A percentile compares a stretch with the other conserved stretches of the same genome.
Evolutionary conservation across 1,284 basidiomycete genomes (phyloP).

Genomic region (Wallemia mellicola): DNA sequence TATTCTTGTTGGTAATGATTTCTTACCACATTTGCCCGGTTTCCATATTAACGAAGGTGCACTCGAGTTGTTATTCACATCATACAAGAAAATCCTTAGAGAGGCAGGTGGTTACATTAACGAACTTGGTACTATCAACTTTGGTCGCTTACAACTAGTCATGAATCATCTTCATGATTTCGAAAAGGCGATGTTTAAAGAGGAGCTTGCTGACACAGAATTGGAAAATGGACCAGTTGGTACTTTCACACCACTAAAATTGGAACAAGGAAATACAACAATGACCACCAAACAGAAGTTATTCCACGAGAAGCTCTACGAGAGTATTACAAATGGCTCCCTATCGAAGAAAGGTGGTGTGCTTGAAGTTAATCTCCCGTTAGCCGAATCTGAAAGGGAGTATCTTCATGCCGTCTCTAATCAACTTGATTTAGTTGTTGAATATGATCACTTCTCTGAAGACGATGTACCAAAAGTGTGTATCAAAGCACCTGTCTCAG

Average conservation of each 20-base stretch:
- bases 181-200: constrained; percentile 69
- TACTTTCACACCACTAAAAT: constrained; percentile 24
- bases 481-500: not conserved
- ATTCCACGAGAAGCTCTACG: constrained; percentile 9
- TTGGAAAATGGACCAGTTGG: constrained; percentile 72
- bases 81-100: constrained; percentile 77
- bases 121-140: constrained; percentile 55
- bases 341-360: not conserved
- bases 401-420: not conserved
- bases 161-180: constrained; percentile 61
- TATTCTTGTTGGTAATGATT: constrained; percentile 92
- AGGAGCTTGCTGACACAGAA: constrained; percentile 56
- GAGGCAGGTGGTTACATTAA: constrained; percentile 75
- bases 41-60: constrained; percentile 95
- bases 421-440: not conserved
- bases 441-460: not conserved
- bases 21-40: constrained; percentile 82
- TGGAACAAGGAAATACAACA: constrained; percentile 16
- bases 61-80: constrained; percentile 63
- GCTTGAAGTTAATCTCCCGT: not conserved
- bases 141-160: constrained; percentile 50
- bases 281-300: constrained; percentile 16
- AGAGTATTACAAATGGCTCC: not conserved
- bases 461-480: not conserved
- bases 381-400: not conserved